phyloP scores from a whole-genome alignment of 352 stramenopile species.

The Pythium dissimile region DNA sequence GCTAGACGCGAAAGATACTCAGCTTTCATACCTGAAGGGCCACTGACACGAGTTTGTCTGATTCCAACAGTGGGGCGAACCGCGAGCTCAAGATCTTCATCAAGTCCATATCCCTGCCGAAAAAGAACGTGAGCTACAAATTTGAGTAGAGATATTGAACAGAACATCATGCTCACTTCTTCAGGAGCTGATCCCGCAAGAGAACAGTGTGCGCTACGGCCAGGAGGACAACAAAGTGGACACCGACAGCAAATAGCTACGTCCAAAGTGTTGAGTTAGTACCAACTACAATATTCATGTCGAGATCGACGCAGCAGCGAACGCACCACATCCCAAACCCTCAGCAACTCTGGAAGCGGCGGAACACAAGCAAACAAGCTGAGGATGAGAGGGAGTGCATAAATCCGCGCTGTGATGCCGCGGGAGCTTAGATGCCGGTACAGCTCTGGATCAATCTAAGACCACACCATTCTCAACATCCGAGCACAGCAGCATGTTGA shows the following conservation, averaged over 20 bases:
- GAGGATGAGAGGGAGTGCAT: slow-evolving; percentile 84
- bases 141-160: not conserved
- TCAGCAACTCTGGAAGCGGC: slow-evolving; percentile 82
- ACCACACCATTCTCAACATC: not conserved
- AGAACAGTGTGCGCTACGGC: slow-evolving; percentile 86
- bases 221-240: slow-evolving; percentile 91
- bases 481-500: too few relatives aligned
- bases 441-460: slow-evolving; percentile 72
- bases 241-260: slow-evolving; percentile 87
- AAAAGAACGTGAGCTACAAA: not conserved
- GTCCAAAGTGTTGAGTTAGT: not conserved
- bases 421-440: slow-evolving; percentile 71
- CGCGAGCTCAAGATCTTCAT: slow-evolving; percentile 89
- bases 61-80: slow-evolving; percentile 74
- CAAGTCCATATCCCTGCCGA: slow-evolving; percentile 72
- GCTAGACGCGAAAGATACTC: not conserved
- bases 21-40: slow-evolving; percentile 48
- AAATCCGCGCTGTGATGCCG: slow-evolving; percentile 83
- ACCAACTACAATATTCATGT: not conserved
- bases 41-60: slow-evolving; percentile 82
- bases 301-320: too few relatives aligned
- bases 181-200: slow-evolving; percentile 78
- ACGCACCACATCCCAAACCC: slow-evolving; percentile 89
- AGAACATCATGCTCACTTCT: slow-evolving; percentile 39
- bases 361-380: slow-evolving; percentile 90